phyloP scores from a whole-genome alignment of 768 basidiomycete species.

The Boletus rufocinnamomeus region DNA sequence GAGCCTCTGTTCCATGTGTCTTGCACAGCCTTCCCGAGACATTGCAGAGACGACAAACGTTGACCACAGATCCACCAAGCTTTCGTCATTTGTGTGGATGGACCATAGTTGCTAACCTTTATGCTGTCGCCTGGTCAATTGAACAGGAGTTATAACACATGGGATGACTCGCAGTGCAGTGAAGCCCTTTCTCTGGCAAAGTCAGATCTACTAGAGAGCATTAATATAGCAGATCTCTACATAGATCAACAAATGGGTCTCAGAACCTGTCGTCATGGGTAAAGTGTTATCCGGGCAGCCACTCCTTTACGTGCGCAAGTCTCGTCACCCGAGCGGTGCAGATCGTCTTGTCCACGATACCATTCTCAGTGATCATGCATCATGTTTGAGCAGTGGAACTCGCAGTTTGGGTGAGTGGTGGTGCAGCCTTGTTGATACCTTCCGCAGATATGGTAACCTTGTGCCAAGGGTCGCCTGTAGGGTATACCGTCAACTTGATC shows the following conservation, averaged over 20 bases:
- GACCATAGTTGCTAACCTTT: not conserved
- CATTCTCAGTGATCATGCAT: not conserved
- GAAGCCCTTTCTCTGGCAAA: not conserved
- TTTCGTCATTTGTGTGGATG: not conserved
- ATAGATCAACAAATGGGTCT: not conserved
- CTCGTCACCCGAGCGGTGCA: too few species aligned
- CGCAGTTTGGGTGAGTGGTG: constrained; percentile 52
- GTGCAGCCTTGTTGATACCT: constrained; percentile 45
- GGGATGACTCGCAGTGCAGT: not conserved
- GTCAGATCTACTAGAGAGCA: not conserved
- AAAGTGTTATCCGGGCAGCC: not conserved
- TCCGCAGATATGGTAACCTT: constrained; percentile 66
- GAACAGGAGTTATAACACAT: too few species aligned
- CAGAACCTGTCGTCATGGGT: not conserved
- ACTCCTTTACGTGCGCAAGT: not conserved
- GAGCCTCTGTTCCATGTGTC: not conserved
- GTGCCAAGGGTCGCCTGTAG: constrained; percentile 69
- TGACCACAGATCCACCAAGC: not conserved
- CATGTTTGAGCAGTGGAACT: constrained; percentile 58
- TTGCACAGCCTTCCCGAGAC: not conserved
- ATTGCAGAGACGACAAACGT: not conserved
- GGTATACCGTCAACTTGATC: too few species aligned
- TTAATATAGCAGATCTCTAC: not conserved
- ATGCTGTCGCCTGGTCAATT: too few species aligned
- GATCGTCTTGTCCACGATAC: not conserved